Conservation (phyloP, 2,329 filamentous ascomycete genomes). For the Fulvia fulva region DNA sequence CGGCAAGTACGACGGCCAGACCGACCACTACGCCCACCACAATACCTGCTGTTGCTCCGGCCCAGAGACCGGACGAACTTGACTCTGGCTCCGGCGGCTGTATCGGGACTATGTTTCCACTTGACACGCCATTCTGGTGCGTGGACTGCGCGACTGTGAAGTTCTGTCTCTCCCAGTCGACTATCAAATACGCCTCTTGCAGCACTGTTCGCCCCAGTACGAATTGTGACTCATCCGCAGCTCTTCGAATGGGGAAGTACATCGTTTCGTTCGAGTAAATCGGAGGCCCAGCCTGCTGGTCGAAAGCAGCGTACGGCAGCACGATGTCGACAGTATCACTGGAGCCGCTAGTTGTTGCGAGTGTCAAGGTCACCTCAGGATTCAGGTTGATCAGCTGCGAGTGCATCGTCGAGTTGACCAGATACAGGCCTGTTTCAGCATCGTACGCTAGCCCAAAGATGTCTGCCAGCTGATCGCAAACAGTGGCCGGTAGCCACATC, state of each 20-base stretch:
- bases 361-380: constrained; percentile 36
- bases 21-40: constrained; percentile 76
- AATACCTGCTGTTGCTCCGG: constrained; percentile 87
- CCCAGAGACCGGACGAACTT: constrained; percentile 52
- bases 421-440: constrained; percentile 34
- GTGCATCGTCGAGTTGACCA: constrained; percentile 38
- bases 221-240: constrained; percentile 24
- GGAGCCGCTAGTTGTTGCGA: constrained; percentile 6
- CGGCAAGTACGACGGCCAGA: constrained; percentile 55
- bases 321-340: constrained; percentile 20
- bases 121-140: constrained; percentile 8
- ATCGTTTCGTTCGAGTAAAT: constrained; percentile 2
- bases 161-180: constrained; percentile 15
- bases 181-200: constrained; percentile 28
- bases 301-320: constrained; percentile 32
- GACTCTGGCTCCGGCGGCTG: not conserved
- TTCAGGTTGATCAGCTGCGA: constrained; percentile 29
- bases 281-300: constrained; percentile 24
- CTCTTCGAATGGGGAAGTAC: constrained; percentile 29
- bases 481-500: constrained; percentile 37
- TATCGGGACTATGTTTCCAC: constrained; percentile 6
- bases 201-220: constrained; percentile 30
- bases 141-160: constrained; percentile 15
- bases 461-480: constrained; percentile 38
- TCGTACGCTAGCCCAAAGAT: constrained; percentile 40